Evolutionary conservation across 257 asterid species (phyloP).

Genomic region (Fraxinus pennsylvanica): DNA sequence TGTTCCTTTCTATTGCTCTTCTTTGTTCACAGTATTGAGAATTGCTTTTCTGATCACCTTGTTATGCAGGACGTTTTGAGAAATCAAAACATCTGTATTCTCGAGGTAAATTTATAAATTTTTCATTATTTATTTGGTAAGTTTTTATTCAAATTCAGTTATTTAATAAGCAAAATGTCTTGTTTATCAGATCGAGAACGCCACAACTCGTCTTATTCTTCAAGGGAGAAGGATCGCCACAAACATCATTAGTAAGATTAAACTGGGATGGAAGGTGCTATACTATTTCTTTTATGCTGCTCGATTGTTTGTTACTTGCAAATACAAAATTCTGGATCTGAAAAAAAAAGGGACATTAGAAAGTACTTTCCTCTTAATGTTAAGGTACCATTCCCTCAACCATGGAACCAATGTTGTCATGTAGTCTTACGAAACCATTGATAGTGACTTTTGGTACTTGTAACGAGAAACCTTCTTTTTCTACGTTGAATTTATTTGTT

Average conservation of each 20-base stretch:
- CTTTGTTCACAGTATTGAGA: not conserved
- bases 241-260: constrained; percentile 60
- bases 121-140: not conserved
- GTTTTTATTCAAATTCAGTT: not conserved
- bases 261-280: not conserved
- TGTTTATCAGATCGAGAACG: constrained; percentile 63
- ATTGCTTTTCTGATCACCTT: constrained; percentile 10
- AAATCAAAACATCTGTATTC: constrained; percentile 70
- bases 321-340: not conserved
- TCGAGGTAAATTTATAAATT: constrained; percentile 50
- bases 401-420: not conserved
- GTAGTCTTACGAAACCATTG: not conserved
- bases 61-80: constrained; percentile 58
- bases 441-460: not conserved
- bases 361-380: constrained; percentile 10
- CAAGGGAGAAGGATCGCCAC: constrained; percentile 77
- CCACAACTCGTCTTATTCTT: constrained; percentile 58
- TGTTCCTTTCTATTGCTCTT: not conserved
- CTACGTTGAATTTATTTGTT: not conserved
- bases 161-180: constrained; percentile 7
- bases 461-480: not conserved
- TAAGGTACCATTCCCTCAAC: not conserved
- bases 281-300: not conserved
- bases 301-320: not conserved
- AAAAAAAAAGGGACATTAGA: not conserved